Evolutionary conservation across 2,329 filamentous ascomycete genomes (phyloP), one percentile per base, ranked within the genome.

Genomic region (Calonectria montana): DNA sequence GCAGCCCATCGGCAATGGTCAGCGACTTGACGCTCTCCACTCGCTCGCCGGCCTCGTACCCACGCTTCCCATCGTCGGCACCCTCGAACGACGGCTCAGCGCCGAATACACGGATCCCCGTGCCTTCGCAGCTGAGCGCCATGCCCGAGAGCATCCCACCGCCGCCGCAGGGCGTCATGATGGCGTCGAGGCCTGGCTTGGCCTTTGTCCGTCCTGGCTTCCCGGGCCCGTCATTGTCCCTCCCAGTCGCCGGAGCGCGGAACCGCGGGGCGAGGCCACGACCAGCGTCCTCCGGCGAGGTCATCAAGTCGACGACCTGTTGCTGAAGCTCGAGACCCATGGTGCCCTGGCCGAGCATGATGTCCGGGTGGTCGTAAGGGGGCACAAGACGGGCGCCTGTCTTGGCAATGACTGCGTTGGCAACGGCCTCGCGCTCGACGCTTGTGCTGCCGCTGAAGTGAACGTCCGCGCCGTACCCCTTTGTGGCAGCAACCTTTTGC

Each of bases 321-420:
- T 89, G 86, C 81, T 95, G 92, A 39, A 98, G 83, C 83, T 99
- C 97, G 6, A 98, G 82, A 0, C 92, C 96, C 73, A 94, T 87
- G 0, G 96, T 98, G n/a, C 96, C 97, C 85, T 98, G 96, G 0
- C 97, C 96, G 0, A 98, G 90, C 68, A 98, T 93, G 75, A 98
- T 95, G 82, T 98, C 91, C 3, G 94, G 93, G 83, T 98, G 94
- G 82, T 98, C 94, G 81, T 98, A 98, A 0, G 97, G 96, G 66
- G 96, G 96, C 5, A 99, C 89, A 12, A 98, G 86, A 1, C 92
- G 91, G 0, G 95, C 95, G 47, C 93, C 92, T 0, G 94, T 97
- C 71, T 91, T 85, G 31, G 86, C 85, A 1, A 95, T 88, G 7
- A 98, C 91, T 4, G 91, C 84, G n/a, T 83, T 86, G 1, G 95